Evolutionary conservation across 2,329 filamentous ascomycete species (phyloP), one percentile per base, ranked within the genome.

Genomic region (Domatiomyces catenatus): DNA sequence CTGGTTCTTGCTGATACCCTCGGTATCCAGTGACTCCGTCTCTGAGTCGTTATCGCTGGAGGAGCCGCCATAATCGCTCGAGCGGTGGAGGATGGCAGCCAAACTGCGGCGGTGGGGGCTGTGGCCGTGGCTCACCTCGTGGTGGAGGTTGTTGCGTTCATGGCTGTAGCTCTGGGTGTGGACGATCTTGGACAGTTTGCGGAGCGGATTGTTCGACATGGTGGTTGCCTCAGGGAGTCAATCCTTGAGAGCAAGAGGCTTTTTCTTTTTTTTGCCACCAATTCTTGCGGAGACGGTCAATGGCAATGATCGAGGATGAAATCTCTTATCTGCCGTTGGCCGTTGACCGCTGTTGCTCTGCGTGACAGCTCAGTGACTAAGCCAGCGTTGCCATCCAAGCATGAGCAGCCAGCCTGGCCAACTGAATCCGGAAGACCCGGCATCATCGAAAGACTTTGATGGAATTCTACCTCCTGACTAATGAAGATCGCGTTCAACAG

Each of bases 1-100:
- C 48, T 71, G 66, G 52, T 71, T 71, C 54, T 70, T 71, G 58
- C 68, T 71, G 52, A 70, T 53, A 15, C 56, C 48, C 8, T 64
- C 64, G 8, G 58, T 62, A 22, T 64, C 68, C 44, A 65, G 48
- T 43, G 71, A 69, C 42, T 56, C 57, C 32, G 54, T 53, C 42
- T 60, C 59, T 28, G 56, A 56, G 19, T 60, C 58, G 49, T 54
- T 57, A 18, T 71, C 69, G 10, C 67, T 70, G 53, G 68, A 68
- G 51, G 68, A 67, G 32, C 63, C 55, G 48, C 58, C 57, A 32
- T 42, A 62, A 8, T 68, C 64, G 28, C 57, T 50, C 44, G 51
- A 54, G 28, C 56, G 51, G 47, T 65, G 67, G 17, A 71, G 58
- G 53, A 71, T 68, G 43, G 59, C 61, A 39, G 66, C 62, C 28